A percentile compares a stretch with the other conserved stretches of the same genome.
Evolutionary conservation across 441 rosid genomes (phyloP).

Genomic region (Populus trichocarpa): DNA sequence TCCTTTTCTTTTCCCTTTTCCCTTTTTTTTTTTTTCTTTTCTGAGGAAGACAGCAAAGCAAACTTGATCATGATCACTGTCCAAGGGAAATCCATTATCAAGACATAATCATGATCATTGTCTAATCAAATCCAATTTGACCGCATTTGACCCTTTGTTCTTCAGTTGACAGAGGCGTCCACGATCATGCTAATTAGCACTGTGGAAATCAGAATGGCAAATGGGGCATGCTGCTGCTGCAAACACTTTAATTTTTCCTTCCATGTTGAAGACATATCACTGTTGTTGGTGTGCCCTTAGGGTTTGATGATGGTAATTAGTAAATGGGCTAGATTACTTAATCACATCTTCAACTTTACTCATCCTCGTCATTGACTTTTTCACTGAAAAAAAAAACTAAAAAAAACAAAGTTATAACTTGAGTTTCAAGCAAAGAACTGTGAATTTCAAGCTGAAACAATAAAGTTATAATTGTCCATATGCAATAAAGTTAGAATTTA

Average conservation of each 20-base stretch:
- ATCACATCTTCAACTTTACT: not conserved
- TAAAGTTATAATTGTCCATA: not conserved
- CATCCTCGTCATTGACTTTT: not conserved
- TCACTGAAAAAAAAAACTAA: not conserved
- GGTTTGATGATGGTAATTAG: too few species aligned
- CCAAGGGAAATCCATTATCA: not conserved
- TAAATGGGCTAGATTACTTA: too few species aligned
- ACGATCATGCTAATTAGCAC: not conserved
- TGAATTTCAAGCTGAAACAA: not conserved
- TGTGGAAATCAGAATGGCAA: not conserved
- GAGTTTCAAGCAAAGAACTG: not conserved
- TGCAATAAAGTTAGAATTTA: not conserved
- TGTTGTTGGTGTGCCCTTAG: too few species aligned
- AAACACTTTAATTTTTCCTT: too few species aligned
- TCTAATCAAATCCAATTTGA: not conserved
- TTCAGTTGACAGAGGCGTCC: not conserved
- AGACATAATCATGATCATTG: not conserved
- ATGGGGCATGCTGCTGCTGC: not conserved
- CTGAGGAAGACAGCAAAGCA: not conserved
- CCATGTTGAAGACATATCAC: too few species aligned
- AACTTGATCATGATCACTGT: not conserved
- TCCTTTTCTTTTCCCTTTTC: too few species aligned
- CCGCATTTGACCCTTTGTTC: not conserved
- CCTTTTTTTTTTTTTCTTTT: too few species aligned
- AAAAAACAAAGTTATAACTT: not conserved